Evolutionary conservation across 2,329 filamentous ascomycete species (phyloP).

Genomic region (Exophiala oligosperma): DNA sequence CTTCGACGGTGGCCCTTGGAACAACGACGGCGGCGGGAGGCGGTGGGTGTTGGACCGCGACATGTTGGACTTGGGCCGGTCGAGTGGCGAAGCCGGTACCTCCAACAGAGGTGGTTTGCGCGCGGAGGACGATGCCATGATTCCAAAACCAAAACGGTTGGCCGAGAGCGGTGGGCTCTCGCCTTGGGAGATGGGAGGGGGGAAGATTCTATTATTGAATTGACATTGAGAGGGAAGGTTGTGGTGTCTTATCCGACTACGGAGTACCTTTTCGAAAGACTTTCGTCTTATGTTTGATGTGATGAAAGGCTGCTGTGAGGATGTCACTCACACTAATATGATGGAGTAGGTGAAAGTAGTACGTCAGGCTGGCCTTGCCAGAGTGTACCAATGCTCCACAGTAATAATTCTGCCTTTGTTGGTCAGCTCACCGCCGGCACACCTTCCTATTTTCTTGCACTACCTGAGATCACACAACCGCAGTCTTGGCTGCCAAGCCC

Average conservation of each 20-base stretch:
- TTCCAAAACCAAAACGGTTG: not conserved
- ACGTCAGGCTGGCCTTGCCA: too few relatives aligned
- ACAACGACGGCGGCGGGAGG: conserved; percentile 72
- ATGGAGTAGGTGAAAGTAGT: too few relatives aligned
- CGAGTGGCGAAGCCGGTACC: conserved; percentile 2
- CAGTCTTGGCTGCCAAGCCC: conserved; percentile 20
- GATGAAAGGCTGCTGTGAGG: too few relatives aligned
- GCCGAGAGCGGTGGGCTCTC: conserved; percentile 18
- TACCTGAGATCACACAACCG: not conserved
- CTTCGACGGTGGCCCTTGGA: conserved; percentile 76
- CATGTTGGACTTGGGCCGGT: conserved; percentile 19
- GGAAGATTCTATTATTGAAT: not conserved
- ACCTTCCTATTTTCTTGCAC: too few relatives aligned
- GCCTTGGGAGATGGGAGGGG: not conserved
- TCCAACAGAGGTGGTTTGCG: conserved; percentile 17
- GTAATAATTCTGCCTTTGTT: conserved; percentile 13
- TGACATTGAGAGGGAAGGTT: not conserved
- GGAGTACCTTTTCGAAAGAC: too few relatives aligned
- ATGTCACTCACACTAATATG: too few relatives aligned
- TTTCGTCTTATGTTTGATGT: too few relatives aligned
- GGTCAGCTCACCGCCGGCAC: conserved; percentile 3
- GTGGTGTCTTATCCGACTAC: too few relatives aligned
- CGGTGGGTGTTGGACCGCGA: conserved; percentile 45
- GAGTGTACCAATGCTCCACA: not conserved
- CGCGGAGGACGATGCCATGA: conserved; percentile 28